Base-by-base conservation (phyloP, 2,329 filamentous ascomycete species). In the Pestalotiopsis sp. region DNA sequence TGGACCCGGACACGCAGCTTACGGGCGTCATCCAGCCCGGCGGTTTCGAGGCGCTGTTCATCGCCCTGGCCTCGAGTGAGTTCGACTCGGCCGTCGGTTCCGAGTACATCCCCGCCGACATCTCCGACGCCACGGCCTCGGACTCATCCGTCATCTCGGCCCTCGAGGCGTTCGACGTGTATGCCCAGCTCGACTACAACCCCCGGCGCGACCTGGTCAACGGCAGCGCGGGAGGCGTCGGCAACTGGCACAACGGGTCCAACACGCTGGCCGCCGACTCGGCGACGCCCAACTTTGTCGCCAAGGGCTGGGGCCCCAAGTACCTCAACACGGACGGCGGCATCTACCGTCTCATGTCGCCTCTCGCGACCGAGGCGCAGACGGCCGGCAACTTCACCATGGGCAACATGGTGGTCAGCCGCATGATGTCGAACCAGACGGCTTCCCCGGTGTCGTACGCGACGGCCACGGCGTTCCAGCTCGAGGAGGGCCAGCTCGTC, bases 21-120 rank as follows among this genome's bases (percentile, higher is more conserved):
- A 77, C 82, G 1, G 83, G 84, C 2, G 77, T 84, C 0, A 81
- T 85, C 60, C 76, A 78, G 7, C 83, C 84, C 2, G 82, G 84
- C 39, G 83, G 82, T n/a, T 85, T 86, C 64, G 83, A 86, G 77
- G 76, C 81, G 2, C 78, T 84, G 4, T 84, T 84, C 74, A 82
- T 82, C 73, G 63, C 72, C 71, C 70, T 68, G 49, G 70, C 71
- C 31, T 79, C 77, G 25, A n/a, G 14, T 17, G 14, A n/a, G 3
- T 67, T 61, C 38, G 23, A 60, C 14, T 67, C 65, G 14, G n/a
- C 41, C 3, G 20, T 67, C 5, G 65, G 65, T 2, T 60, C 65
- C 56, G 65, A 67, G 38, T 67, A 61, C 65, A 49, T 67, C 5
- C 52, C 65, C 7, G 52, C 52, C 7, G 38, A 60, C 12, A 60